Conservation (phyloP, 352 stramenopile genomes). For the Globisporangium carolinianum region DNA sequence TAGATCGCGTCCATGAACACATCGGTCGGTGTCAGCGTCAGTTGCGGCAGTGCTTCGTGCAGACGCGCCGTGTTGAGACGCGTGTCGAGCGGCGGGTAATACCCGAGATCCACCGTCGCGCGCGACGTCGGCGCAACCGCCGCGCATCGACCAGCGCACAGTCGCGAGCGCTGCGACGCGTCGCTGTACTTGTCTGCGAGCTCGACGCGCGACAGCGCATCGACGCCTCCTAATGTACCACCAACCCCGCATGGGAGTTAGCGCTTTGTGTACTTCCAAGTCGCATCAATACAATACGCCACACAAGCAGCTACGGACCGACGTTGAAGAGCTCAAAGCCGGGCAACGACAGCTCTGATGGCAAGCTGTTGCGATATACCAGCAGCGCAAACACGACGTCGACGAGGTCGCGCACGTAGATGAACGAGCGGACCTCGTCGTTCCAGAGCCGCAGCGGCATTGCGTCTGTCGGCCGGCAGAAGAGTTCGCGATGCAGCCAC, state of each 20-base stretch:
- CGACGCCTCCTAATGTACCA: constrained; percentile 23
- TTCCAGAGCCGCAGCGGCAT: constrained; percentile 38
- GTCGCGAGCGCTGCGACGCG: constrained; percentile 10
- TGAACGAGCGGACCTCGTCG: constrained; percentile 60
- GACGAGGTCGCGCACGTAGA: constrained; percentile 47
- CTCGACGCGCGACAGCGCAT: constrained; percentile 41
- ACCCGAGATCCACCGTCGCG: constrained; percentile 32
- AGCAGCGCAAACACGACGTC: constrained; percentile 29
- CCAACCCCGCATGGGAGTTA: too few species aligned
- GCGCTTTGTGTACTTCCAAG: too few species aligned
- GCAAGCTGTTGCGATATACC: not conserved
- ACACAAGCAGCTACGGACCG: constrained; percentile 20
- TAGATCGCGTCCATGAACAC: constrained; percentile 21
- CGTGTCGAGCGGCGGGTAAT: constrained; percentile 38
- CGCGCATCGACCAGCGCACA: not conserved
- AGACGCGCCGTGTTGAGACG: constrained; percentile 28
- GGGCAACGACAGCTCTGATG: not conserved
- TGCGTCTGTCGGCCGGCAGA: not conserved
- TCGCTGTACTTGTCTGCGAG: constrained; percentile 28
- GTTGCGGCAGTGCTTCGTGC: constrained; percentile 14
- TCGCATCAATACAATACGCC: not conserved
- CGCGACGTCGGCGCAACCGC: constrained; percentile 22
- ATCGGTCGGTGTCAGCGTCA: constrained; percentile 11
- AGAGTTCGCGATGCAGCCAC: constrained; percentile 49
- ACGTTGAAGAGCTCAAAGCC: constrained; percentile 33